Base-by-base conservation (phyloP, 1,139 yeast species). In the Yamadazyma sp. region DNA sequence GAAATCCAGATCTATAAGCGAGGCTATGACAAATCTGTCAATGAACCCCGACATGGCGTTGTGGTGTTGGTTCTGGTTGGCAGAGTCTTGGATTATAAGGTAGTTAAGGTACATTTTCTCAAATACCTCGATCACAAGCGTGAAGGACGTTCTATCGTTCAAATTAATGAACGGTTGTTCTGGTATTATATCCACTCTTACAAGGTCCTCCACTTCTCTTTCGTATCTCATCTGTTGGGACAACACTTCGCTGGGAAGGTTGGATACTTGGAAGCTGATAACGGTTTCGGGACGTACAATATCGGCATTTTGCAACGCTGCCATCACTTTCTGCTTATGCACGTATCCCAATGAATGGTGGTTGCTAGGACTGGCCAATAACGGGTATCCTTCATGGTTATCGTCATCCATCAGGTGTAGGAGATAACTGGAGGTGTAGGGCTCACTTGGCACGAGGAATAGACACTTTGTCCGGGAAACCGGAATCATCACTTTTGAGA, bases 351-450 rank as follows among this genome's bases (percentile, higher is more conserved):
- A 43, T 18, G 56, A 51, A 1, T 61, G 38, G 0, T 68, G 73
- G 27, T 57, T 48, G 1, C 39, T 38, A 16, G 51, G 48, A 40
- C 56, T 59, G 5, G 59, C 44, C 6, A 71, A 47, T 14, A 71
- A 40, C 0, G 77, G 77, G 40, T 69, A 71, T 2, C 76, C 76
- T 44, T 71, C 76, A 44, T 70, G 74, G 29, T 49, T 49, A 41
- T 68, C 73, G 23, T 60, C 62, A 25, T 53, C 48, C 12, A 61
- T 34, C 39, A 61, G 60, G 2, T 37, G 39, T 22, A 44, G 35
- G 15, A 71, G 42, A 0, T 41, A 35, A 0, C 42, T 40, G 2
- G 51, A 40, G 1, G 67, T 61, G 38, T 67, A 61, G 1, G 57
- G 59, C 6, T 50, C 54, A 3, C 33, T 27, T 0, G 72, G 71